Conservation (phyloP, 2,329 filamentous ascomycete genomes). For the Ceratocystis harringtonii region DNA sequence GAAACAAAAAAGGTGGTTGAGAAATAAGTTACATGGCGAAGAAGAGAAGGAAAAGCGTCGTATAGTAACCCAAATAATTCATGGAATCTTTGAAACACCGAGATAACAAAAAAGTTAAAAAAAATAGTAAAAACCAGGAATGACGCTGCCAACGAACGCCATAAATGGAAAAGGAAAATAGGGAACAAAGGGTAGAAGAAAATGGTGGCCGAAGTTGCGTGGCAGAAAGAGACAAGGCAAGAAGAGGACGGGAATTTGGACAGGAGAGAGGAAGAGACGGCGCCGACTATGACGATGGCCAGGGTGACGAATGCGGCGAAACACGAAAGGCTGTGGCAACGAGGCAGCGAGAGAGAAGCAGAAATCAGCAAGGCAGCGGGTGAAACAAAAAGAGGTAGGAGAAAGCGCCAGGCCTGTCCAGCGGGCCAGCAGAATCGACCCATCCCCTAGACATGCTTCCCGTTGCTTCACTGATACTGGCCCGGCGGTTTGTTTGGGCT, state of each 20-base stretch:
- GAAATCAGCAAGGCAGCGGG: not conserved
- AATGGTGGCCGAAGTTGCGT: not conserved
- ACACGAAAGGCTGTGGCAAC: not conserved
- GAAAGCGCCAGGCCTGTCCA: too few relatives aligned
- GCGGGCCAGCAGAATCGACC: not conserved
- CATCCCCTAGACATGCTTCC: not conserved
- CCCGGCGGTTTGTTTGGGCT: constrained; percentile 9
- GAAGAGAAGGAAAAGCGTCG: not conserved
- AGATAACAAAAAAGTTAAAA: not conserved
- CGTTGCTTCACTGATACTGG: constrained; percentile 8
- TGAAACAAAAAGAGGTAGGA: not conserved
- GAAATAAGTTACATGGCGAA: constrained; percentile 1
- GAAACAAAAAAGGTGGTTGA: not conserved
- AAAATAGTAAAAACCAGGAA: not conserved
- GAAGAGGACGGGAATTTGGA: not conserved
- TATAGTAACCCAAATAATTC: not conserved
- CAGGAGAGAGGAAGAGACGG: not conserved
- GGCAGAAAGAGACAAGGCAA: not conserved
- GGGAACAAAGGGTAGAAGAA: not conserved
- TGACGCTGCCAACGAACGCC: not conserved
- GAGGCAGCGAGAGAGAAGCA: not conserved
- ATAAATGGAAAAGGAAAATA: not conserved
- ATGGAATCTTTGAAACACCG: constrained; percentile 7
- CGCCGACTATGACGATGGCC: not conserved
- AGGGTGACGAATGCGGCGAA: not conserved